Percentiles rank a stretch among this genome's conserved stretches.
Evolutionary conservation across 441 rosid species (phyloP).

Genomic region (Geranium incanum): DNA sequence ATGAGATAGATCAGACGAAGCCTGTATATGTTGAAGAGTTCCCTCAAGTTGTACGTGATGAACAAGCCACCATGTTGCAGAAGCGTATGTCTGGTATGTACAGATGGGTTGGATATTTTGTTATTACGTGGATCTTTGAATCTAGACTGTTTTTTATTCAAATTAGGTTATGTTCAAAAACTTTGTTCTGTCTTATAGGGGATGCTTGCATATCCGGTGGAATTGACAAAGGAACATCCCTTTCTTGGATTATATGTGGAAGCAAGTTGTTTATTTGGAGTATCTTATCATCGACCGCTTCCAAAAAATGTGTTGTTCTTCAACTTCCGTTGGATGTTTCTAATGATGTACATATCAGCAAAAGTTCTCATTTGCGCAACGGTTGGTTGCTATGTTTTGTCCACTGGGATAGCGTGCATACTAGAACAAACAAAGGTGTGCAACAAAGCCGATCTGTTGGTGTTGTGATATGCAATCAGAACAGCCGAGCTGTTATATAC

Average conservation of each 20-base stretch:
- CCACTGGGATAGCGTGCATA: slow-evolving; percentile 41
- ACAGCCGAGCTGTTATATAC: slow-evolving; percentile 49
- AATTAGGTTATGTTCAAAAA: slow-evolving; percentile 12
- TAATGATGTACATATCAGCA: slow-evolving; percentile 27
- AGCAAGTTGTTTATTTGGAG: slow-evolving; percentile 70
- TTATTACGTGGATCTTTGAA: slow-evolving; percentile 11
- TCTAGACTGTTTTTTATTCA: slow-evolving; percentile 7
- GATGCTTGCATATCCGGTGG: slow-evolving; percentile 56
- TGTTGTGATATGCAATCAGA: slow-evolving; percentile 55
- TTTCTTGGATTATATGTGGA: slow-evolving; percentile 71
- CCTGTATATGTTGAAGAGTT: slow-evolving; percentile 90
- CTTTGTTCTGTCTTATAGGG: slow-evolving; percentile 38
- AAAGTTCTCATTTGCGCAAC: slow-evolving; percentile 27
- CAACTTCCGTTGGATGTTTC: slow-evolving; percentile 47
- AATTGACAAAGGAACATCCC: slow-evolving; percentile 64
- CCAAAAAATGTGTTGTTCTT: slow-evolving; percentile 52
- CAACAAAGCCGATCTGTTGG: slow-evolving; percentile 41
- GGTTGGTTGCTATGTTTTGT: slow-evolving; percentile 66
- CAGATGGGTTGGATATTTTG: slow-evolving; percentile 7
- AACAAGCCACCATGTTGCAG: slow-evolving; percentile 43
- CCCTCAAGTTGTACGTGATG: slow-evolving; percentile 75
- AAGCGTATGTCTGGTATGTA: slow-evolving; percentile 54
- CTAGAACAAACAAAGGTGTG: slow-evolving; percentile 29
- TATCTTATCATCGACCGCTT: slow-evolving; percentile 44
- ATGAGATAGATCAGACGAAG: slow-evolving; percentile 50